Conservation (phyloP, 768 basidiomycete species). For the Guyanaporus albipodus region DNA sequence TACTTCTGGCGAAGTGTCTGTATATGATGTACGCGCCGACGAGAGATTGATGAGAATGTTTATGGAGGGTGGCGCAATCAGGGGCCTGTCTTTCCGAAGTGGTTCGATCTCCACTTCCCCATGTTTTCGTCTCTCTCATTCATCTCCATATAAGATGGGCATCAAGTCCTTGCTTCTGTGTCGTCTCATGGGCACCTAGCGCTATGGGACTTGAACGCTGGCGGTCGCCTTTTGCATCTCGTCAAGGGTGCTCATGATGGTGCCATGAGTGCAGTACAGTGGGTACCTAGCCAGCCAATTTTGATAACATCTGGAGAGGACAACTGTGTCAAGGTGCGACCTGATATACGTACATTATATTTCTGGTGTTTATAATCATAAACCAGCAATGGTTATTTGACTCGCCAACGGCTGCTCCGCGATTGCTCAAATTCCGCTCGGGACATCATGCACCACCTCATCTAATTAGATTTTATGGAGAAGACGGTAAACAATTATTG, state of each 20-base stretch:
- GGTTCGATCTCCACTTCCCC: slow-evolving; percentile 46
- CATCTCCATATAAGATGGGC: slow-evolving; percentile 55
- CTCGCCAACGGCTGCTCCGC: slow-evolving; percentile 79
- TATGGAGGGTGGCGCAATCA: slow-evolving; percentile 83
- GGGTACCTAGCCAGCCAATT: slow-evolving; percentile 91
- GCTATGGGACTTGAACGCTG: slow-evolving; percentile 86
- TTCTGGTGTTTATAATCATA: slow-evolving; percentile 4
- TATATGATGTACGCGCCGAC: slow-evolving; percentile 89
- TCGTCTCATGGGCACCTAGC: slow-evolving; percentile 87
- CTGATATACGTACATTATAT: neutral
- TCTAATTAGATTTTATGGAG: slow-evolving; percentile 90
- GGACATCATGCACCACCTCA: slow-evolving; percentile 92
- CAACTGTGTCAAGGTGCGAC: slow-evolving; percentile 85
- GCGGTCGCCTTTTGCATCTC: slow-evolving; percentile 80
- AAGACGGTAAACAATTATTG: slow-evolving; percentile 93
- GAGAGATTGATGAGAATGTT: slow-evolving; percentile 85
- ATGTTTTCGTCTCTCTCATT: neutral
- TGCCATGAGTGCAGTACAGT: slow-evolving; percentile 76
- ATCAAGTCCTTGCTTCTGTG: slow-evolving; percentile 83
- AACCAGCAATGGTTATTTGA: slow-evolving; percentile 97
- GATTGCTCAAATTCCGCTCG: slow-evolving; percentile 86
- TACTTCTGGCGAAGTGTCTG: slow-evolving; percentile 78
- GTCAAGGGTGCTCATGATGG: slow-evolving; percentile 88
- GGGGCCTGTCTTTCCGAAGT: slow-evolving; percentile 78
- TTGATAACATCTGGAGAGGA: slow-evolving; percentile 89